Evolutionary conservation across 768 basidiomycete species (phyloP), one percentile per base, ranked within the genome.

Genomic region (Mycena maculata): DNA sequence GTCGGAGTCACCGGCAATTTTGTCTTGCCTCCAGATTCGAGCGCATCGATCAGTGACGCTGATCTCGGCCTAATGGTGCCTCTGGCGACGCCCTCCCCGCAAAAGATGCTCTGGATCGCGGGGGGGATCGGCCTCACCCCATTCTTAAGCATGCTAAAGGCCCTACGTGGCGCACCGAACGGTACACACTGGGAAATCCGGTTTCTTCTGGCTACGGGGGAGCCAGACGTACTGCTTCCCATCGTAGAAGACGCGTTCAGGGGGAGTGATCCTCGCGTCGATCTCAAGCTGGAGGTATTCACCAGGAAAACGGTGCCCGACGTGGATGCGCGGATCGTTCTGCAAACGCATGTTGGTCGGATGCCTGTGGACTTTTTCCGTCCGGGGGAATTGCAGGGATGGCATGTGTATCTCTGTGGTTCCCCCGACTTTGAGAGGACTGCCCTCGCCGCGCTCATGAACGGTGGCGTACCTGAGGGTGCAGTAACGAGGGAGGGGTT

Each of bases 81-180:
- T 18, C 36, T 67, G 59, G 25, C 59, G 20, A 36, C 38, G 27
- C 48, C 33, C 28, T 31, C 72, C 28, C 39, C 61, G 11, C 72
- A 63, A 18, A 78, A 78, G 33, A 71, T 88, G 30, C 74, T 89
- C 28, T 90, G 87, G 87, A 76, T 87, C n/a, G 88, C 87, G 1
- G 89, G 88, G 25, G 89, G 89, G 0, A 90, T 91, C 42, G 89
- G 90, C 4, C 50, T 90, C 22, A 90, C 90, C 20, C 89, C 88
- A 0, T 90, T 88, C 75, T 72, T 90, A n/a, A 82, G 83, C 28
- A 83, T 90, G 84, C 78, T 88, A 9, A 62, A 67, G 25, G 58
- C 62, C 58, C 57, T 72, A 18, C 64, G 65, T 8, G 30, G 50
- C n/a, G 64, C 62, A 22, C 27, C 41, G 52, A 28, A 63, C 54